Conservation (phyloP, 805 yeast genomes). For the Starmera dryadoides region DNA sequence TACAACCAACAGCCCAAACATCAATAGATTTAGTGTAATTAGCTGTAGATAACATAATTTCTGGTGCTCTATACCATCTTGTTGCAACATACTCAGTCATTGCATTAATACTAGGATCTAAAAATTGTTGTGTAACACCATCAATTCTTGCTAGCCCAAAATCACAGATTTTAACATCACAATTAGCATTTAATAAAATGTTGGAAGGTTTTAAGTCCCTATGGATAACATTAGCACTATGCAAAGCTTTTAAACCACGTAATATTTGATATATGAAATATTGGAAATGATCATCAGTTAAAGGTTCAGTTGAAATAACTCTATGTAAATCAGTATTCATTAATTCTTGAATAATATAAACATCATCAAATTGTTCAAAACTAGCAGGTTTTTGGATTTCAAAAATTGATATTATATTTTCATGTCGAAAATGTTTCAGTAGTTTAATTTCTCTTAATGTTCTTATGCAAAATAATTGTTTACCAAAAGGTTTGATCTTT, state of each 20-base stretch:
- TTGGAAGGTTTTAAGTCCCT: conserved; percentile 91
- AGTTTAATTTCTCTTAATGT: conserved; percentile 87
- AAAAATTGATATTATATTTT: conserved; percentile 82
- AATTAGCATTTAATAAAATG: conserved; percentile 77
- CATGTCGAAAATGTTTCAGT: conserved; percentile 86
- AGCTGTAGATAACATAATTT: conserved; percentile 90
- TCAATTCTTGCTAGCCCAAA: conserved; percentile 74
- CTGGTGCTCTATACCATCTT: conserved; percentile 97
- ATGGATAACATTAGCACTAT: conserved; percentile 90
- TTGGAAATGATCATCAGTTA: conserved; percentile 90
- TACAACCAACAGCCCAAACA: conserved; percentile 96
- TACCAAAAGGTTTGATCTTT: conserved; percentile 87
- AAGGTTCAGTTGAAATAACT: conserved; percentile 72
- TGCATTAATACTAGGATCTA: conserved; percentile 55
- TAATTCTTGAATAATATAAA: conserved; percentile 79
- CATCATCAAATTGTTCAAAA: conserved; percentile 75
- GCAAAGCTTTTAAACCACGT: conserved; percentile 84
- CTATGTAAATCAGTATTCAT: conserved; percentile 86
- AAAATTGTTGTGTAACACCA: conserved; percentile 38
- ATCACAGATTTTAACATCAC: conserved; percentile 91
- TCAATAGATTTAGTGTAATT: conserved; percentile 93
- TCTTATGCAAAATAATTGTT: conserved; percentile 81
- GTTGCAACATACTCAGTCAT: conserved; percentile 98
- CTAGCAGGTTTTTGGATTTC: conserved; percentile 83
- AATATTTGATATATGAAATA: conserved; percentile 88